Percentiles rank a stretch among this genome's conserved stretches.
These are phyloP conservation scores for Xylaria intraflava DNA, from an alignment of 495 filamentous ascomycete genomes.

Conservation along the genomic window DNA sequence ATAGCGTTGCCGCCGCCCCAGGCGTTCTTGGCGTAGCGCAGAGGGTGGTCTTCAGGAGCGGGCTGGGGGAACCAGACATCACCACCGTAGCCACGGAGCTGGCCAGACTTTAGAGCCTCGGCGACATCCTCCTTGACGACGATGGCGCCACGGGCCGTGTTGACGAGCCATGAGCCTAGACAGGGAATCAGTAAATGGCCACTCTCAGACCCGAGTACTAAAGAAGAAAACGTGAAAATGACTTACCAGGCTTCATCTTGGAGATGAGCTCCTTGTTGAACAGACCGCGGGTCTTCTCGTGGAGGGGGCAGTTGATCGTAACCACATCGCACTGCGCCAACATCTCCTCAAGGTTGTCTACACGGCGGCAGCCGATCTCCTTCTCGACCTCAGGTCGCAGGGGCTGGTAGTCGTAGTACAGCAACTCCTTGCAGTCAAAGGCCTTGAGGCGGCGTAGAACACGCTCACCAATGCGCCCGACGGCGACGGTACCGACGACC, in stretches of 20 bases:
- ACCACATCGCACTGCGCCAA: constrained; percentile 93
- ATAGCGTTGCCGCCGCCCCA: constrained; percentile 97
- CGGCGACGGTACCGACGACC: constrained; percentile 95
- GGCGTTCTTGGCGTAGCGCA: constrained; percentile 88
- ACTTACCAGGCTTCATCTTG: constrained; percentile 95
- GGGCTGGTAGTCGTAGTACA: constrained; percentile 99
- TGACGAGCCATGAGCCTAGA: constrained; percentile 85
- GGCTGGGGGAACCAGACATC: constrained; percentile 83
- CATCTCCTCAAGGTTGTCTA: constrained; percentile 87
- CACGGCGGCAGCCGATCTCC: constrained; percentile 92
- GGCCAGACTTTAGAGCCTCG: constrained; percentile 83
- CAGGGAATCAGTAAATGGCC: constrained; percentile 6
- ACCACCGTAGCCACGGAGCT: constrained; percentile 95
- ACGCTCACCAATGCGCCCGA: constrained; percentile 97
- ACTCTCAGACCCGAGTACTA: not conserved
- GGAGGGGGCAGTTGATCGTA: constrained; percentile 98
- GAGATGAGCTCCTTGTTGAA: constrained; percentile 99
- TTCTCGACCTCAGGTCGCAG: constrained; percentile 78
- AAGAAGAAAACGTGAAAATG: not conserved
- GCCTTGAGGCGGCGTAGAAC: constrained; percentile 89
- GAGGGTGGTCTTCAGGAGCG: constrained; percentile 87
- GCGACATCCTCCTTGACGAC: constrained; percentile 99
- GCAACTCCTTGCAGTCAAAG: constrained; percentile 98
- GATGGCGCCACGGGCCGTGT: constrained; percentile 97
- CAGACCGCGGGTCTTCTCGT: constrained; percentile 91